A percentile compares a stretch with the other conserved stretches of the same genome.
Evolutionary conservation across 2,329 filamentous ascomycete species (phyloP).

Genomic region (Beauveria sp.): DNA sequence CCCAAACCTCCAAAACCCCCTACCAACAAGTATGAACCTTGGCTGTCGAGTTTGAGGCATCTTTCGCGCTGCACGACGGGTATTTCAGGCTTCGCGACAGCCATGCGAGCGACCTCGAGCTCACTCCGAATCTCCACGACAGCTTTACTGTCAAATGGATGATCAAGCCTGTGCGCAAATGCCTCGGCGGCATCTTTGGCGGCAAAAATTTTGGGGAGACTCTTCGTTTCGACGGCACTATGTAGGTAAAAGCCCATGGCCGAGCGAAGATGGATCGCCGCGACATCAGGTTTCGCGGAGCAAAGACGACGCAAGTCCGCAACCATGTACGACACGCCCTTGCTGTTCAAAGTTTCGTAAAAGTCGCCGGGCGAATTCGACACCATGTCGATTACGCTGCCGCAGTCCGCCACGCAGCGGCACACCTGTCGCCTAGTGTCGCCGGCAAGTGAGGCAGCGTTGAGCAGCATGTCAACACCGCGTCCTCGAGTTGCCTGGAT

Average conservation of each 20-base stretch:
- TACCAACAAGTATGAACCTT: slow-evolving; percentile 33
- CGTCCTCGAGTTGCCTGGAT: background rate
- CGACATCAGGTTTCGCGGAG: background rate
- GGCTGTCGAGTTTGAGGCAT: background rate
- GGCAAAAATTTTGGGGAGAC: background rate
- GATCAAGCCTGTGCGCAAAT: background rate
- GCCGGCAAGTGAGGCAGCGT: background rate
- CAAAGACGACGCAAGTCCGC: background rate
- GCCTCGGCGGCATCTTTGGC: background rate
- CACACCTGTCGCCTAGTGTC: background rate
- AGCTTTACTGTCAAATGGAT: background rate
- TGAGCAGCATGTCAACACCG: background rate
- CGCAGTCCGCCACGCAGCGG: background rate
- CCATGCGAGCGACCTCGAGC: background rate
- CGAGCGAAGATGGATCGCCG: background rate
- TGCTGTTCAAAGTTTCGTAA: background rate
- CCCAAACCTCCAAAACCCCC: slow-evolving; percentile 42
- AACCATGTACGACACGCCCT: background rate
- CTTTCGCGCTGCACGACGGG: background rate
- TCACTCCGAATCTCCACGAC: background rate
- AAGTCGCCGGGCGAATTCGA: background rate
- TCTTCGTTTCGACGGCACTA: background rate
- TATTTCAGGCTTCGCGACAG: background rate
- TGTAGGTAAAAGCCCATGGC: background rate
- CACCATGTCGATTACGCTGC: background rate